phyloP scores from a whole-genome alignment of 306 rosid species.

The Dryas alaskensis region DNA sequence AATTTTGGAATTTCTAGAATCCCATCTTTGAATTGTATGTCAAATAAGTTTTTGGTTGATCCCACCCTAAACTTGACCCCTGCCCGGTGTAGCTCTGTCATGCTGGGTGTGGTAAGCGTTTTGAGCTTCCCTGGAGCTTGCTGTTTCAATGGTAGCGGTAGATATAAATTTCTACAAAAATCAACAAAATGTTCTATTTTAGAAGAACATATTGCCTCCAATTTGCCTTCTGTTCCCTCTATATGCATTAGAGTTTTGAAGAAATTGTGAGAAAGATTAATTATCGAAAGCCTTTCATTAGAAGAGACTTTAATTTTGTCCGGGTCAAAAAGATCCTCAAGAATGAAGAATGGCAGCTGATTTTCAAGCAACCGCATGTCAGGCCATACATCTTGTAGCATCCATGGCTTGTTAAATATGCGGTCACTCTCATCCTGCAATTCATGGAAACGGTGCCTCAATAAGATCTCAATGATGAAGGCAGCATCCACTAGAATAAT shows the following conservation, averaged over 20 bases:
- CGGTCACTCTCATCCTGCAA: conserved; percentile 10
- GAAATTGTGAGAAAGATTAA: conserved; percentile 21
- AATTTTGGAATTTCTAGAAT: no score
- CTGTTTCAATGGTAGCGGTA: conserved; percentile 16
- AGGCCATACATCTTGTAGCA: conserved; percentile 18
- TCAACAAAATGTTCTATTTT: conserved; percentile 37
- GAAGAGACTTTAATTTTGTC: neutral
- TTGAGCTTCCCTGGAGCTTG: neutral
- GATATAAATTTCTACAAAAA: conserved; percentile 28
- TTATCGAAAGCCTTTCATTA: neutral
- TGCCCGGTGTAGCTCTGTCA: conserved; percentile 28
- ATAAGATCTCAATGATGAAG: conserved; percentile 26
- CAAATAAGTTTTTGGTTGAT: no score
- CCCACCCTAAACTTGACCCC: conserved; percentile 34
- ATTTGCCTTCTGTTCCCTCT: neutral
- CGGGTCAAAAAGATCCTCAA: conserved; percentile 9
- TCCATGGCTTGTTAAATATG: conserved; percentile 30
- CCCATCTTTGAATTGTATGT: no score
- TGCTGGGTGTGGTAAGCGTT: conserved; percentile 19
- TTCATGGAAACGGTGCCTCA: neutral
- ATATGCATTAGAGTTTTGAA: conserved; percentile 8
- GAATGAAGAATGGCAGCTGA: conserved; percentile 42
- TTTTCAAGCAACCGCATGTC: conserved; percentile 39
- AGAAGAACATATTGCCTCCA: neutral
- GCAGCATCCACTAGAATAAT: conserved; percentile 28